Evolutionary conservation across 2,329 filamentous ascomycete genomes (phyloP).

Genomic region (Diaporthe aspalathi): DNA sequence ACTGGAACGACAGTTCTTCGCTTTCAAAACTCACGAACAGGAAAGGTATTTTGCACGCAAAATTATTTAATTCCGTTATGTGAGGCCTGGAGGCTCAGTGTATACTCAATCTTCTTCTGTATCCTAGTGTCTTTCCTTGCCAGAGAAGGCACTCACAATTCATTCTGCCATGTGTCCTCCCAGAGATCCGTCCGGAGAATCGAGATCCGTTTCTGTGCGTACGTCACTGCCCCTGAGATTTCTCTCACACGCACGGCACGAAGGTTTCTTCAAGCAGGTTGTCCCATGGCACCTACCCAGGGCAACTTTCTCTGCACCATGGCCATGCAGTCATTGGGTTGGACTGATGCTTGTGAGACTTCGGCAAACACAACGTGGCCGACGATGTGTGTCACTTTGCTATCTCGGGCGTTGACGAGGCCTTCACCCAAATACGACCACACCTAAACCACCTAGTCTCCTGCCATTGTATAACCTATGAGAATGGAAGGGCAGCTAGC

Average conservation of each 20-base stretch:
- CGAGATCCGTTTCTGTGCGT: constrained; percentile 44
- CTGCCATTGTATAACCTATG: constrained; percentile 54
- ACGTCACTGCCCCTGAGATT: background rate
- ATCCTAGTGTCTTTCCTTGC: too few relatives aligned
- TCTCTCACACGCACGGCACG: too few relatives aligned
- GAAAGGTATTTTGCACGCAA: too few relatives aligned
- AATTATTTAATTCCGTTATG: too few relatives aligned
- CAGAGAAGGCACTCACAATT: too few relatives aligned
- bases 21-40: too few relatives aligned
- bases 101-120: too few relatives aligned
- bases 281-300: constrained; percentile 57
- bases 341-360: constrained; percentile 49
- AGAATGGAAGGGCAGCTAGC: too few relatives aligned
- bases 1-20: too few relatives aligned
- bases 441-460: constrained; percentile 77
- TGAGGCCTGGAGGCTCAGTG: too few relatives aligned
- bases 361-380: constrained; percentile 72
- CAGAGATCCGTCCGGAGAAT: constrained; percentile 5
- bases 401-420: too few relatives aligned
- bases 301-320: constrained; percentile 53
- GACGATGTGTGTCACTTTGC: constrained; percentile 55
- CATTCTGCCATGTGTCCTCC: too few relatives aligned
- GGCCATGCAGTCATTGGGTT: constrained; percentile 77
- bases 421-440: constrained; percentile 65
- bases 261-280: background rate